Conservation (phyloP, 345 rosid species). For the Salix arbutifolia region DNA sequence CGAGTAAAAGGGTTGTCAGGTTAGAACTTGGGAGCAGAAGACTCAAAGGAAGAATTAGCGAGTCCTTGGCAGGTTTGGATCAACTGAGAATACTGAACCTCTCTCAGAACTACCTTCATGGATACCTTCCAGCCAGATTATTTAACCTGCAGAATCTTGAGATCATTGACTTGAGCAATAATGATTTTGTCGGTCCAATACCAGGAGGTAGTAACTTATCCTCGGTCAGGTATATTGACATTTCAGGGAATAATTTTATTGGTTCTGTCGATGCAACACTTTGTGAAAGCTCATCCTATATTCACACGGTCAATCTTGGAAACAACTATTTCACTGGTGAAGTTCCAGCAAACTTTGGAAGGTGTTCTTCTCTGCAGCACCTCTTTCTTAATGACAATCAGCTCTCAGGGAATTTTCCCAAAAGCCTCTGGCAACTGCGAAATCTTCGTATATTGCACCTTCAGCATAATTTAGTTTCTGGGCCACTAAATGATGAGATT, state of each 20-base stretch:
- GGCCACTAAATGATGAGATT: conserved; percentile 9
- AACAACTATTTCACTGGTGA: conserved; percentile 24
- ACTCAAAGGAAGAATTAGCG: conserved; percentile 19
- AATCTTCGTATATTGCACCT: conserved; percentile 20
- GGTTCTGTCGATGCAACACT: conserved; percentile 13
- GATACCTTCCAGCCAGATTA: conserved; percentile 11
- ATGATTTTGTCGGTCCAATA: conserved; percentile 14
- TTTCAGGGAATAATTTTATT: conserved; percentile 20
- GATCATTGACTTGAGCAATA: conserved; percentile 28
- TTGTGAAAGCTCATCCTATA: conserved; percentile 13
- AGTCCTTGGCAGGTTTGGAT: conserved; percentile 19
- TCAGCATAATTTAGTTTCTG: conserved; percentile 24
- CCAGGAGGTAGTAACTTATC: conserved; percentile 4
- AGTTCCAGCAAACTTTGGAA: conserved; percentile 11
- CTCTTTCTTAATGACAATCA: conserved; percentile 24
- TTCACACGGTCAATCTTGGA: conserved; percentile 21
- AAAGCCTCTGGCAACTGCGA: conserved; percentile 18
- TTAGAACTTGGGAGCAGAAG: conserved; percentile 20
- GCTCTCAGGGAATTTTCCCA: conserved; percentile 24
- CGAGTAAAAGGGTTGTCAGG: conserved; percentile 19
- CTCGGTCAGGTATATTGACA: conserved; percentile 17
- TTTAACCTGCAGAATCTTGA: conserved; percentile 23
- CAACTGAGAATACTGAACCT: conserved; percentile 29
- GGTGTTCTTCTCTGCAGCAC: conserved; percentile 27
- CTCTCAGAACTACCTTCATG: conserved; percentile 21